A percentile compares a stretch with the other conserved stretches of the same genome.
Conservation (phyloP, 208 protist species). For the Acanthamoeba culbertsoni region DNA sequence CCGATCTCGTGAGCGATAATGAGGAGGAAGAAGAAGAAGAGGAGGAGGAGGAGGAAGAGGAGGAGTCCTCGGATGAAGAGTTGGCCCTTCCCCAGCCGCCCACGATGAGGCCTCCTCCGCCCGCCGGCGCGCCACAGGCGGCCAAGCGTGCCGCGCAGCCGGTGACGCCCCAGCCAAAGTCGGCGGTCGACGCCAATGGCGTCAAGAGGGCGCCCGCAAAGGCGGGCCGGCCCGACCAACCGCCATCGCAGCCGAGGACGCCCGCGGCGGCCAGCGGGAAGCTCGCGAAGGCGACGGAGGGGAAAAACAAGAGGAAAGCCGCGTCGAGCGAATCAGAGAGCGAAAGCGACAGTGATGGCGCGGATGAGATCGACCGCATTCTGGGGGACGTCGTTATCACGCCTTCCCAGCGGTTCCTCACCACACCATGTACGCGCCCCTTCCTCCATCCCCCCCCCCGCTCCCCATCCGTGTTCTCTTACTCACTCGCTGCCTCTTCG, state of each 20-base stretch:
- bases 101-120: background rate
- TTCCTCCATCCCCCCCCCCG: background rate
- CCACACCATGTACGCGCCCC: background rate
- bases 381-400: background rate
- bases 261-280: background rate
- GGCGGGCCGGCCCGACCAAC: background rate
- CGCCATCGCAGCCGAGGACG: background rate
- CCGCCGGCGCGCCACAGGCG: background rate
- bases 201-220: too few relatives aligned
- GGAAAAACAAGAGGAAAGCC: background rate
- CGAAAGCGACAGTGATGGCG: background rate
- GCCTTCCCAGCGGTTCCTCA: background rate
- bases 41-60: background rate
- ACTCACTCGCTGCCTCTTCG: background rate
- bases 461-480: background rate
- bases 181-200: background rate
- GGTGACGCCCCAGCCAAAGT: background rate
- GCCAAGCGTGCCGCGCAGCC: background rate
- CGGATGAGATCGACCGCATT: background rate
- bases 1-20: too few relatives aligned
- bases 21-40: background rate
- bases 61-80: background rate
- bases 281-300: too few relatives aligned
- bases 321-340: background rate
- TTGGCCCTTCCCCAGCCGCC: background rate